Evolutionary conservation across 83 land plant species (phyloP).

Genomic region (Picea abies): DNA sequence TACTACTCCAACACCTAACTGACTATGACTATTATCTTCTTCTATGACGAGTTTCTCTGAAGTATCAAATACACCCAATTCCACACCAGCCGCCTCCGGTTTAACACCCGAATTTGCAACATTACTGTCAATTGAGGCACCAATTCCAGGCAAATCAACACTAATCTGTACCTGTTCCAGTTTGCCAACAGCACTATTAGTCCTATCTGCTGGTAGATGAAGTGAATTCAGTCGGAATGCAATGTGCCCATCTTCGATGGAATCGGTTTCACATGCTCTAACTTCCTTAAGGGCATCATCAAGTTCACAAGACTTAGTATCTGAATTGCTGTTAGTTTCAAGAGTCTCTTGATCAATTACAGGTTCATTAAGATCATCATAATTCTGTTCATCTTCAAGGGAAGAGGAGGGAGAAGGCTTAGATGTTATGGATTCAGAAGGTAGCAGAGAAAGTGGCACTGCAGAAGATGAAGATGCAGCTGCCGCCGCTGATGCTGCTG

Average conservation of each 20-base stretch:
- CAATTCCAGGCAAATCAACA: slow-evolving; percentile 16
- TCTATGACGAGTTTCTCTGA: slow-evolving; percentile 2
- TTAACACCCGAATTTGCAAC: background rate
- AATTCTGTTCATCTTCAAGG: slow-evolving; percentile 39
- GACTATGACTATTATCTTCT: slow-evolving; percentile 11
- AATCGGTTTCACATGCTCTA: background rate
- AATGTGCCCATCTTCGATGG: background rate
- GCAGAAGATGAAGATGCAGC: background rate
- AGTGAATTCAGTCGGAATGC: no score
- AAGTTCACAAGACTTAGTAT: background rate
- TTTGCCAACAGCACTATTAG: no score
- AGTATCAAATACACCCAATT: slow-evolving; percentile 18
- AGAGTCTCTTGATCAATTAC: background rate
- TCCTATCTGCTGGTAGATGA: no score
- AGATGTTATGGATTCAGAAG: background rate
- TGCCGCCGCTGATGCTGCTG: background rate
- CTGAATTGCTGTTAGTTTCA: background rate
- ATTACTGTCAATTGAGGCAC: background rate
- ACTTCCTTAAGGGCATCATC: slow-evolving; percentile 2
- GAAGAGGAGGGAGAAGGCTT: slow-evolving; percentile 13
- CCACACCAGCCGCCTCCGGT: slow-evolving; percentile 21
- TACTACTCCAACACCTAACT: background rate
- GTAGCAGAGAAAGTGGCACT: slow-evolving; percentile 10
- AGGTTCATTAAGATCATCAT: slow-evolving; percentile 26
- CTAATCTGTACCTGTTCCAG: background rate